These are phyloP conservation scores for Imleria badia DNA, from an alignment of 768 basidiomycete species.

Conservation along the genomic window DNA sequence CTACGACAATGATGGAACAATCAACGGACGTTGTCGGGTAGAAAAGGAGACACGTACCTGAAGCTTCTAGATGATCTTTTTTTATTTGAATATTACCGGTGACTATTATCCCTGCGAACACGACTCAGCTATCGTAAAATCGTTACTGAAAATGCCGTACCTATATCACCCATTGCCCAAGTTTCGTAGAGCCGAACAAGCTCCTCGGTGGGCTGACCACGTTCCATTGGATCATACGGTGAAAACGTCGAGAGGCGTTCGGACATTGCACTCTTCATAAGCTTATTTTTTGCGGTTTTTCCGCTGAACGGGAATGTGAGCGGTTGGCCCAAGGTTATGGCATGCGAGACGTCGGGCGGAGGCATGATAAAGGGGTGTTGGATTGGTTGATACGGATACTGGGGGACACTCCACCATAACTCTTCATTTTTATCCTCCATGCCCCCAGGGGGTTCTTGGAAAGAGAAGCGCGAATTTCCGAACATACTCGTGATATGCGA, in stretches of 20 bases:
- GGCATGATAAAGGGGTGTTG: constrained; percentile 16
- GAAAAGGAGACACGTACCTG: constrained; percentile 18
- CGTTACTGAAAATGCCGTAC: constrained; percentile 9
- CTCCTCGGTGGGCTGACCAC: constrained; percentile 34
- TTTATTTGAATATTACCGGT: constrained; percentile 37
- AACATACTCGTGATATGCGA: constrained; percentile 16
- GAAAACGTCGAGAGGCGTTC: constrained; percentile 37
- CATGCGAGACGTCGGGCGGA: constrained; percentile 14
- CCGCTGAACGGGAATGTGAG: constrained; percentile 32
- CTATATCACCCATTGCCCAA: constrained; percentile 33
- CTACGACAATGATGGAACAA: constrained; percentile 11
- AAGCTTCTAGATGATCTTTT: constrained; percentile 34
- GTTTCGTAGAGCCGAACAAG: constrained; percentile 35
- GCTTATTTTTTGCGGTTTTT: constrained; percentile 29
- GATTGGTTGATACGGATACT: constrained; percentile 16
- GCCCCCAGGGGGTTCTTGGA: constrained; percentile 10
- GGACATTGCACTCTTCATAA: constrained; percentile 38
- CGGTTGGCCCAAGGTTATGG: constrained; percentile 24
- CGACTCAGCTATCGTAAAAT: constrained; percentile 1
- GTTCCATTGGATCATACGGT: constrained; percentile 26
- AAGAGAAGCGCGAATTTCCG: constrained; percentile 1
- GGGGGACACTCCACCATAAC: constrained; percentile 5
- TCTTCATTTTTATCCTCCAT: constrained; percentile 22
- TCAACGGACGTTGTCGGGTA: neutral
- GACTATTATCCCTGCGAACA: constrained; percentile 29